Evolutionary conservation across 2,329 filamentous ascomycete species (phyloP), one percentile per base, ranked within the genome.

Genomic region (Lecanicillium sp.): DNA sequence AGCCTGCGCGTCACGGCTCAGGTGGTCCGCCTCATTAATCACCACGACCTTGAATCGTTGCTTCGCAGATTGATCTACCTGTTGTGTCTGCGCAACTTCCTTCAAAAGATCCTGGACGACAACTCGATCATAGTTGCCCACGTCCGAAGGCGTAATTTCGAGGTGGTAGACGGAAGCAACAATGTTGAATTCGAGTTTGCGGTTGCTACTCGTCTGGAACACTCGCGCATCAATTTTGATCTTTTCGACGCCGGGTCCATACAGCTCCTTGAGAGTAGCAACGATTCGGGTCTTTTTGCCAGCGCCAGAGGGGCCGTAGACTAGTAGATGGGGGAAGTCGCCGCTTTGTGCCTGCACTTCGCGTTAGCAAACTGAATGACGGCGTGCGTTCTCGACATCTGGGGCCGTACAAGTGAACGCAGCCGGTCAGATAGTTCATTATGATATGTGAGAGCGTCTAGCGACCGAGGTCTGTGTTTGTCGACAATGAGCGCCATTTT

Each of bases 161-260:
- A 98, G 81, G 62, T 98, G 92, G 66, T 98, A 98, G 47, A 96
- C 81, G 1, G 90, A 97, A 32, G 89, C 81, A 39, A 98, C 92
- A 47, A 98, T 94, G 67, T 96, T 98, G 76, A 98, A 98, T 65
- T 98, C 92, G 52, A 98, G 82, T 65, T 98, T 98, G 58, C 92
- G 87, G 62, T 95, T 97, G 56, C 83, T 84, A 17, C 80, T 89
- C 1, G 92, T 97, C 64, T 95, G 89, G 68, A 98, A 98, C 43
- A 96, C 84, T 47, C 92, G 85, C 11, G 88, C 87, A 58, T 98
- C 92, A 64, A 98, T 97, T 69, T 97, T 97, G 73, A 98, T 98
- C 73, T 96, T 97, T 58, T 98, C 94, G n/a, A 95, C 92, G 31
- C 92, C 90, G 0, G 90, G 82, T 0, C 92, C 92, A 61, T 92